These are phyloP conservation scores for Telfairia occidentalis DNA, from an alignment of 331 rosid species.

Conservation along the genomic window DNA sequence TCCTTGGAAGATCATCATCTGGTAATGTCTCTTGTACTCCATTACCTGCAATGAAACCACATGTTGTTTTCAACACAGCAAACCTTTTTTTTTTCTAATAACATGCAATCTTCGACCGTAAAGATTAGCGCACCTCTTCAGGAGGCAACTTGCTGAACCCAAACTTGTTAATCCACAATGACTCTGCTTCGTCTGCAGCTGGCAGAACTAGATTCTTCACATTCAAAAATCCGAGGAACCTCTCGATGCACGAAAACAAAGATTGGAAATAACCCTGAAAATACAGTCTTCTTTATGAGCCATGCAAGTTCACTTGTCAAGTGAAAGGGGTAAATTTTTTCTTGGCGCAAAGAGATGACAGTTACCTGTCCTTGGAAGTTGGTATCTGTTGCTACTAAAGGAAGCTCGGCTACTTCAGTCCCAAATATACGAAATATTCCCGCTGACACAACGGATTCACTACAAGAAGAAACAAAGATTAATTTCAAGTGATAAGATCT, in stretches of 20 bases:
- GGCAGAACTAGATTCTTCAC: conserved; percentile 56
- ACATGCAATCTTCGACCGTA: not conserved
- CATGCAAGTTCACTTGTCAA: not conserved
- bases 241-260: conserved; percentile 57
- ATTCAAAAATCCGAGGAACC: conserved; percentile 37
- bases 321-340: not conserved
- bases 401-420: conserved; percentile 69
- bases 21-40: conserved; percentile 47
- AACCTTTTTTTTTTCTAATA: not conserved
- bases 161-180: conserved; percentile 67
- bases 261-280: conserved; percentile 65
- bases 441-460: conserved; percentile 43
- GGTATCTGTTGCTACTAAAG: conserved; percentile 52
- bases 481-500: not conserved
- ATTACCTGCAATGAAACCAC: conserved; percentile 25
- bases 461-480: conserved; percentile 13
- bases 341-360: not conserved
- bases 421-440: conserved; percentile 71
- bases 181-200: conserved; percentile 55
- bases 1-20: conserved; percentile 78
- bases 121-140: conserved; percentile 34
- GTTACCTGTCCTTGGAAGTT: conserved; percentile 55
- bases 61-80: not conserved
- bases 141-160: conserved; percentile 38
- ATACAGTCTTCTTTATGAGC: not conserved